Conservation (phyloP, 2,329 filamentous ascomycete species). For the Fusarium sp. region DNA sequence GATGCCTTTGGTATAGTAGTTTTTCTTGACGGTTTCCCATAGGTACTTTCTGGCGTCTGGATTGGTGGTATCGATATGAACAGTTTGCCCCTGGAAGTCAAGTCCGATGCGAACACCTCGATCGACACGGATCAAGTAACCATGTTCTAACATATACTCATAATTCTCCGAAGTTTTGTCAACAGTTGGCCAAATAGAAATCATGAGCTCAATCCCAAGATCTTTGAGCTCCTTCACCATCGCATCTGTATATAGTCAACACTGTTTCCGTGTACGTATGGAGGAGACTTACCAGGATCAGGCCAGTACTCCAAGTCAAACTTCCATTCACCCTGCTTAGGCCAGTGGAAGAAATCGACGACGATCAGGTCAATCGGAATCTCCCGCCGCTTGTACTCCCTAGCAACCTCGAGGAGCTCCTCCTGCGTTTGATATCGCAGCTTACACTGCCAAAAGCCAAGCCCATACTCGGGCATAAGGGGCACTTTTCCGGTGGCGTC, state of each 20-base stretch:
- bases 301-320: constrained; percentile 75
- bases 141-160: constrained; percentile 69
- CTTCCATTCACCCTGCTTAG: constrained; percentile 73
- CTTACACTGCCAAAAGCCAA: constrained; percentile 78
- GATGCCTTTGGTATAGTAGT: constrained; percentile 73
- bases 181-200: constrained; percentile 77
- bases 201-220: constrained; percentile 73
- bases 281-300: constrained; percentile 62
- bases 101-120: constrained; percentile 68
- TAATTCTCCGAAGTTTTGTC: constrained; percentile 70
- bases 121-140: constrained; percentile 70
- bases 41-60: constrained; percentile 68
- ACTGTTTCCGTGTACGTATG: not conserved
- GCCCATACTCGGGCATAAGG: constrained; percentile 75
- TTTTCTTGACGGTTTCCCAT: constrained; percentile 68
- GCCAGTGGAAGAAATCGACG: constrained; percentile 76
- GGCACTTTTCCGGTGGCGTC: constrained; percentile 68
- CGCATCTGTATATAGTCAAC: constrained; percentile 54
- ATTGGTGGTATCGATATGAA: constrained; percentile 74
- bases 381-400: constrained; percentile 66
- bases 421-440: constrained; percentile 74
- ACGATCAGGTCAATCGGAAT: constrained; percentile 75
- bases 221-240: constrained; percentile 72
- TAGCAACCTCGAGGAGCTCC: constrained; percentile 68
- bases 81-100: constrained; percentile 68